Evolutionary conservation across 208 protist genomes (phyloP).

Genomic region (Giardia muris): DNA sequence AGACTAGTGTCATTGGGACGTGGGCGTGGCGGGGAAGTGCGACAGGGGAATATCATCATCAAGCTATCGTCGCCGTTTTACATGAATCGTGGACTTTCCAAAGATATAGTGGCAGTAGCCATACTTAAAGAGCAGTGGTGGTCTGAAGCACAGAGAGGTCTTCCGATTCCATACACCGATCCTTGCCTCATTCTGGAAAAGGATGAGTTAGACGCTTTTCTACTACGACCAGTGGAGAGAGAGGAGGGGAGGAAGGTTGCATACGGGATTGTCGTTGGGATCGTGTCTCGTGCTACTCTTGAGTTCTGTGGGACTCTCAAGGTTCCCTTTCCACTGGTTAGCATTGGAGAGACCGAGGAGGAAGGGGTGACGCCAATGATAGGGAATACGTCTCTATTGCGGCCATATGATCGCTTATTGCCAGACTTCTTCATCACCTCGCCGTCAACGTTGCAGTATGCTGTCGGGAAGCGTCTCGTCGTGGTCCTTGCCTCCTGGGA

Average conservation of each 20-base stretch:
- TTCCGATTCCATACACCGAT: neutral
- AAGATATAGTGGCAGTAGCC: neutral
- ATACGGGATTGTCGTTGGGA: neutral
- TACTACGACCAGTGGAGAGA: neutral
- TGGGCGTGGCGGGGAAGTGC: no score
- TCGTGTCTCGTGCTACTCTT: neutral
- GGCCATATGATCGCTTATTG: neutral
- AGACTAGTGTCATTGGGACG: no score
- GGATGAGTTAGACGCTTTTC: neutral
- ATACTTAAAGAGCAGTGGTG: neutral
- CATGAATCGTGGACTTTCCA: neutral
- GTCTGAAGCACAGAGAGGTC: neutral
- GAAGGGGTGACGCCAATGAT: neutral
- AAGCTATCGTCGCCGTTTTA: neutral
- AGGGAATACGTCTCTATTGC: neutral
- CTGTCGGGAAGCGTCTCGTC: slow-evolving; percentile 66
- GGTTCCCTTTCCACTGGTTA: neutral
- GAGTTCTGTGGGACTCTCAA: neutral
- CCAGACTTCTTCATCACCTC: slow-evolving; percentile 31
- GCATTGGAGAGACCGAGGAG: neutral
- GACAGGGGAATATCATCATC: no score
- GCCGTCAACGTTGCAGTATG: slow-evolving; percentile 4
- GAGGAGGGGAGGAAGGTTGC: no score
- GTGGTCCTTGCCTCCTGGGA: slow-evolving; percentile 80
- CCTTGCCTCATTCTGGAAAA: neutral